A percentile compares a stretch with the other conserved stretches of the same genome.
Evolutionary conservation across 2,329 filamentous ascomycete species (phyloP).

Genomic region (Aspergillus thermomutatus): DNA sequence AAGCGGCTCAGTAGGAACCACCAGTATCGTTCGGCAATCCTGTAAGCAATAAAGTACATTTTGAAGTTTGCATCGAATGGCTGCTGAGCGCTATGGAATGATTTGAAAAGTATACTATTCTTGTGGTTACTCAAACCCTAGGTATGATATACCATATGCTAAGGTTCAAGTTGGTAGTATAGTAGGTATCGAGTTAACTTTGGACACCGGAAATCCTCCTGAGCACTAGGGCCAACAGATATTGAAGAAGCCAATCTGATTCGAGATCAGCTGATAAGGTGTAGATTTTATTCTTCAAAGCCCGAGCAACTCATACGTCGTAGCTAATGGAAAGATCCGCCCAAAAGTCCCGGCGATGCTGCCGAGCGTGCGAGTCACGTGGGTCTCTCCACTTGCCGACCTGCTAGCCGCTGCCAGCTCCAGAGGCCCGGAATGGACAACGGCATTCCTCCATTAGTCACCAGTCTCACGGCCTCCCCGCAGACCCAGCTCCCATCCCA

Average conservation of each 20-base stretch:
- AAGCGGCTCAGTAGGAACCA: too few species aligned
- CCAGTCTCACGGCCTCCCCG: slow-evolving; percentile 7
- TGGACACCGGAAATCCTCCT: background rate
- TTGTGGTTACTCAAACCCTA: too few species aligned
- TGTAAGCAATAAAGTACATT: too few species aligned
- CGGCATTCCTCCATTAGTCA: slow-evolving; percentile 20
- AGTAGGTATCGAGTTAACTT: background rate
- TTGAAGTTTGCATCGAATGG: too few species aligned
- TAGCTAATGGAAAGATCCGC: background rate
- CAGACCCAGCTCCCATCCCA: slow-evolving; percentile 7
- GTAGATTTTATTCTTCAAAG: background rate
- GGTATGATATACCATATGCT: too few species aligned
- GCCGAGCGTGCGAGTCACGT: slow-evolving; percentile 24
- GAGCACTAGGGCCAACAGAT: background rate
- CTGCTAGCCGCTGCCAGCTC: slow-evolving; percentile 18
- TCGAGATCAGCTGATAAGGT: background rate
- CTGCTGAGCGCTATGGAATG: too few species aligned
- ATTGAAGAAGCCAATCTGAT: background rate
- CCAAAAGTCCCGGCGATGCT: slow-evolving; percentile 22
- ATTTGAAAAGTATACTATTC: too few species aligned
- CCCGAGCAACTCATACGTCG: background rate
- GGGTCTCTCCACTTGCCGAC: slow-evolving; percentile 30
- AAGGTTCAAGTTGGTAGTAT: too few species aligned
- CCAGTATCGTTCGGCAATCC: too few species aligned
- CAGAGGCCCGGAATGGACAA: slow-evolving; percentile 20